Evolutionary conservation across 2,329 filamentous ascomycete species (phyloP).

Genomic region (Trichoderma koningiopsis): DNA sequence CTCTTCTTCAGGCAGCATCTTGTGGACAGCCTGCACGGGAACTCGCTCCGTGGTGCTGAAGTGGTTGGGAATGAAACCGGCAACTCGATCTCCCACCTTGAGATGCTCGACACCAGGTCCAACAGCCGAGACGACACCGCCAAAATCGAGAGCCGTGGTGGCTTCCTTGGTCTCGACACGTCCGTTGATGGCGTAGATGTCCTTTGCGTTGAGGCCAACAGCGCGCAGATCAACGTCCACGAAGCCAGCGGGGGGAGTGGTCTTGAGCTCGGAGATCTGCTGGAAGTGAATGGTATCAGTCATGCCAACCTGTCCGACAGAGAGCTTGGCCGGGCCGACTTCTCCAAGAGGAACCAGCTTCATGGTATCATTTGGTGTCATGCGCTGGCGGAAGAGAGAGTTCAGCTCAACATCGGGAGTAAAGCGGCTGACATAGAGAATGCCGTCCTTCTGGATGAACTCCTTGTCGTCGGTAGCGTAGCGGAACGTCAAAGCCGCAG

Average conservation of each 20-base stretch:
- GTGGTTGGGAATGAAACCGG: constrained; percentile 30
- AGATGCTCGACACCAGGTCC: constrained; percentile 29
- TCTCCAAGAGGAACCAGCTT: constrained; percentile 3
- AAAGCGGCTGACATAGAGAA: constrained; percentile 32
- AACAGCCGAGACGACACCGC: constrained; percentile 33
- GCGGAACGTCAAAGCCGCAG: neutral
- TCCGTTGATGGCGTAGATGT: constrained; percentile 34
- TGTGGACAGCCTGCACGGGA: constrained; percentile 11
- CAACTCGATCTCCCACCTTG: constrained; percentile 35
- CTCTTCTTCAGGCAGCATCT: constrained; percentile 37
- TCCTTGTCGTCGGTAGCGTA: constrained; percentile 10
- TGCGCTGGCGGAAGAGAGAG: constrained; percentile 27
- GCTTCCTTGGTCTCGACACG: constrained; percentile 34
- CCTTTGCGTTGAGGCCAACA: constrained; percentile 33
- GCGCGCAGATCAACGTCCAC: constrained; percentile 7
- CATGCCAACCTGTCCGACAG: constrained; percentile 24
- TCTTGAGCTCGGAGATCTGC: constrained; percentile 20
- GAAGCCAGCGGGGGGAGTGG: constrained; percentile 20
- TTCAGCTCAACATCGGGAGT: constrained; percentile 31
- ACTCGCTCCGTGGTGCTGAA: constrained; percentile 32
- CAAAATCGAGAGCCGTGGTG: constrained; percentile 34
- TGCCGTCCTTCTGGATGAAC: constrained; percentile 14
- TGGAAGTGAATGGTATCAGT: constrained; percentile 32
- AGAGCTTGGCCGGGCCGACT: constrained; percentile 21
- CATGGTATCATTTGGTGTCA: neutral